Evolutionary conservation across 2,329 filamentous ascomycete genomes (phyloP).

Genomic region (Volutella citrinella): DNA sequence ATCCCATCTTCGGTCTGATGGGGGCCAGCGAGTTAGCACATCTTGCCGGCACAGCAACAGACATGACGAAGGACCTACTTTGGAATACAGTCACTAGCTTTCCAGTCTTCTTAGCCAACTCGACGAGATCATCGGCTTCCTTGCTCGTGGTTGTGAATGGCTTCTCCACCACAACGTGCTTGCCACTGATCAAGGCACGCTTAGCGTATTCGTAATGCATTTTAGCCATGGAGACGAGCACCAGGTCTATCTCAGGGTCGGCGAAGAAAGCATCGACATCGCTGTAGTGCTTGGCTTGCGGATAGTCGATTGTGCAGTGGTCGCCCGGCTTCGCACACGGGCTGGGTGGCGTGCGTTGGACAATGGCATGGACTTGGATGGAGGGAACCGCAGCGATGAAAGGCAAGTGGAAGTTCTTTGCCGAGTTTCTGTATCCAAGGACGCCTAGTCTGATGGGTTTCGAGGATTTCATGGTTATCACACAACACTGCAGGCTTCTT

Average conservation of each 20-base stretch:
- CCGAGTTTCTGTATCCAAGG: background rate
- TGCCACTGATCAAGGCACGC: constrained; percentile 1
- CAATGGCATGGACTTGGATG: background rate
- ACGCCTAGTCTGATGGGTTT: background rate
- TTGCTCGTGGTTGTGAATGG: background rate
- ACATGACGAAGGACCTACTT: background rate
- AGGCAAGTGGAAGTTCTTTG: constrained; percentile 1
- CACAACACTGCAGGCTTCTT: no score
- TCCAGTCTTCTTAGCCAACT: background rate
- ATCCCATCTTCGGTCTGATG: constrained; percentile 1
- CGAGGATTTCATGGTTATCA: background rate
- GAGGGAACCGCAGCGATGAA: background rate
- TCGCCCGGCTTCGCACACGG: background rate
- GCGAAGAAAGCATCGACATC: constrained; percentile 1
- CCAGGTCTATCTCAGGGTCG: background rate
- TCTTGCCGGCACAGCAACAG: background rate
- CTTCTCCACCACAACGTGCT: background rate
- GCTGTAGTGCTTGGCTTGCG: constrained; percentile 1
- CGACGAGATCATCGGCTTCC: background rate
- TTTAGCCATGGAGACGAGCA: background rate
- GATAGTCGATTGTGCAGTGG: constrained; percentile 1
- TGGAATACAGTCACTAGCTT: background rate
- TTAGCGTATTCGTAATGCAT: constrained; percentile 1
- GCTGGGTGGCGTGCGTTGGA: background rate
- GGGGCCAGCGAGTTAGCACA: background rate